Conservation (phyloP, 257 asterid genomes). For the Gentiana straminea region DNA sequence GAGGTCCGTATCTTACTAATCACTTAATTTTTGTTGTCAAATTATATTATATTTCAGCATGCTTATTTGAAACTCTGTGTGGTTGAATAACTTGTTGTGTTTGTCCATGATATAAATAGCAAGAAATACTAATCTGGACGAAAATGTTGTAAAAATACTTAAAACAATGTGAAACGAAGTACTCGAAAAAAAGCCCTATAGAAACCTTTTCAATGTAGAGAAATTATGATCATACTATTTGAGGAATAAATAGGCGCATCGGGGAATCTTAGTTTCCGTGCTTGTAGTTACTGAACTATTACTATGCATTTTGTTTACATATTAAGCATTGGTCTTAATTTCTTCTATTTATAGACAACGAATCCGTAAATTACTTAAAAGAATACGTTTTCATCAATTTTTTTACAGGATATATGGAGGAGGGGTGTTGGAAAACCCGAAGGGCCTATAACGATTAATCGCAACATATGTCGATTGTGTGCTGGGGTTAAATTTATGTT, state of each 20-base stretch:
- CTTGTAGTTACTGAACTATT: too few species aligned
- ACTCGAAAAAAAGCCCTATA: too few species aligned
- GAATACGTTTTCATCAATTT: conserved; percentile 4
- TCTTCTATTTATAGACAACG: not conserved
- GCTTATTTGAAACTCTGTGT: not conserved
- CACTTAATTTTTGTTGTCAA: not conserved
- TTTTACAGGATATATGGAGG: conserved; percentile 6
- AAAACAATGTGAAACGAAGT: too few species aligned
- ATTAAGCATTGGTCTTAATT: too few species aligned
- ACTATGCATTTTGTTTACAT: too few species aligned
- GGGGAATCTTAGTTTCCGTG: too few species aligned
- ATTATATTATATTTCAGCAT: not conserved
- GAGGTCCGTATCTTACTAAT: conserved; percentile 33
- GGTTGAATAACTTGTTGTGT: not conserved
- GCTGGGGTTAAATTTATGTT: conserved; percentile 23
- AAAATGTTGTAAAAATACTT: too few species aligned
- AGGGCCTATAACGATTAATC: conserved; percentile 10
- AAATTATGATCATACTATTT: too few species aligned
- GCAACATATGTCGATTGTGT: conserved; percentile 54
- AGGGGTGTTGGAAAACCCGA: conserved; percentile 16
- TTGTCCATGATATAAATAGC: not conserved
- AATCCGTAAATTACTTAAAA: not conserved
- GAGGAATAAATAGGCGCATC: too few species aligned
- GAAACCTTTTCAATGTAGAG: too few species aligned
- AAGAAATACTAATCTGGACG: too few species aligned